These are phyloP conservation scores for Boletus edulis DNA, from an alignment of 768 basidiomycete genomes.

Conservation along the genomic window DNA sequence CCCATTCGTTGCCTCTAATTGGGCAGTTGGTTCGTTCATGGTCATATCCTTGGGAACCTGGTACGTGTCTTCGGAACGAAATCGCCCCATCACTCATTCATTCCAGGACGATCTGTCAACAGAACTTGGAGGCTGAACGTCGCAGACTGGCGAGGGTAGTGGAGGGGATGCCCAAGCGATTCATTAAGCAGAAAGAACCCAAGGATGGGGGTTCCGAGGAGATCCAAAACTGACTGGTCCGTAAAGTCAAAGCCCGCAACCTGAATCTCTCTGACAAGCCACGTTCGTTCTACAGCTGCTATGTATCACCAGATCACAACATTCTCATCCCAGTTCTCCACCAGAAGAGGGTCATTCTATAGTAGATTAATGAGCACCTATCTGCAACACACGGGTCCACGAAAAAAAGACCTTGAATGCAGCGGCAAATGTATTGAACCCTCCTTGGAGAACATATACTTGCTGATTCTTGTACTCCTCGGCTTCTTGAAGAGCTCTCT, in stretches of 20 bases:
- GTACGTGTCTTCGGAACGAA: slow-evolving; percentile 39
- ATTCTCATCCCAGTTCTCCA: slow-evolving; percentile 71
- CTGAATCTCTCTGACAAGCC: neutral
- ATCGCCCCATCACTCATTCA: slow-evolving; percentile 8
- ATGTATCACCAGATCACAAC: slow-evolving; percentile 51
- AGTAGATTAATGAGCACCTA: slow-evolving; percentile 3
- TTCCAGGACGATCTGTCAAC: slow-evolving; percentile 64
- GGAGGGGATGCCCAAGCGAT: slow-evolving; percentile 57
- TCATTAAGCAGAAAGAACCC: slow-evolving; percentile 42
- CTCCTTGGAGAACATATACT: slow-evolving; percentile 65
- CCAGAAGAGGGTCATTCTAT: slow-evolving; percentile 63
- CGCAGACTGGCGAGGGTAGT: slow-evolving; percentile 53
- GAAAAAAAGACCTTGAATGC: slow-evolving; percentile 55
- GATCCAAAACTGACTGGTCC: neutral
- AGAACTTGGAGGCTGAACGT: slow-evolving; percentile 51
- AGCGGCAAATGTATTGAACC: slow-evolving; percentile 69
- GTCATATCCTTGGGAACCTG: slow-evolving; percentile 67
- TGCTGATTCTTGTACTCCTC: slow-evolving; percentile 48
- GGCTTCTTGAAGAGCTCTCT: slow-evolving; percentile 42
- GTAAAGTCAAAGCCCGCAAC: neutral
- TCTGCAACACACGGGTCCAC: neutral
- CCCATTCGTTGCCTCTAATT: slow-evolving; percentile 67
- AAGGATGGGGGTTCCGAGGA: slow-evolving; percentile 24
- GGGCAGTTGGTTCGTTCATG: slow-evolving; percentile 76
- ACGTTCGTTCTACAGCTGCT: neutral